These are phyloP conservation scores for Moesziomyces sp. DNA, from an alignment of 1,284 basidiomycete genomes.

Conservation along the genomic window DNA sequence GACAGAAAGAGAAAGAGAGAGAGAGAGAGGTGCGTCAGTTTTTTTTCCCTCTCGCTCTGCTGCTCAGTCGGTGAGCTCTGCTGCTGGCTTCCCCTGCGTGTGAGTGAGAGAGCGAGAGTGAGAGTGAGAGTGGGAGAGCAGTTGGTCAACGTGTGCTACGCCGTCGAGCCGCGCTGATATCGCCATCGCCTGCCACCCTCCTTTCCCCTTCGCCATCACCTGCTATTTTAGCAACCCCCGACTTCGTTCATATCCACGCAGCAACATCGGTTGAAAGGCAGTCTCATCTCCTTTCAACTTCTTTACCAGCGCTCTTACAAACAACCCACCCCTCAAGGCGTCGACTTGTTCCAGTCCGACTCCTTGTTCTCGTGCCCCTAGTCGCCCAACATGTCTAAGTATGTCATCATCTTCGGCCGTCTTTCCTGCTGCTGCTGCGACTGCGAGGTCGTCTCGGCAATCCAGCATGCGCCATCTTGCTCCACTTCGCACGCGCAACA, in stretches of 20 bases:
- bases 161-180: slow-evolving; percentile 15
- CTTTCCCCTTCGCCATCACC: slow-evolving; percentile 38
- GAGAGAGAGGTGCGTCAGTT: not conserved
- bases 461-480: not conserved
- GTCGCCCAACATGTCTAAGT: slow-evolving; percentile 61
- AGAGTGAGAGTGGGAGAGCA: not conserved
- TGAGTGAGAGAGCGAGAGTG: slow-evolving; percentile 2
- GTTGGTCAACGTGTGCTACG: slow-evolving; percentile 3
- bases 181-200: slow-evolving; percentile 14
- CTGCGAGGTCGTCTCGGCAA: not conserved
- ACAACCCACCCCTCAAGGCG: slow-evolving; percentile 40
- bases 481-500: not conserved
- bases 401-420: slow-evolving; percentile 17
- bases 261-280: slow-evolving; percentile 34
- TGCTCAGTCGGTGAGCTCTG: not conserved
- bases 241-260: not conserved
- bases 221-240: slow-evolving; percentile 41
- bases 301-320: slow-evolving; percentile 25
- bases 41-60: not conserved
- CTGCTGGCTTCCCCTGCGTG: not conserved
- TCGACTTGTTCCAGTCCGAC: slow-evolving; percentile 55
- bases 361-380: slow-evolving; percentile 35
- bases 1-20: too few relatives aligned
- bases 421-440: not conserved
- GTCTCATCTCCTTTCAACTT: slow-evolving; percentile 42